These are phyloP conservation scores for Termitomyces sp. DNA, from an alignment of 768 basidiomycete genomes.

Conservation along the genomic window DNA sequence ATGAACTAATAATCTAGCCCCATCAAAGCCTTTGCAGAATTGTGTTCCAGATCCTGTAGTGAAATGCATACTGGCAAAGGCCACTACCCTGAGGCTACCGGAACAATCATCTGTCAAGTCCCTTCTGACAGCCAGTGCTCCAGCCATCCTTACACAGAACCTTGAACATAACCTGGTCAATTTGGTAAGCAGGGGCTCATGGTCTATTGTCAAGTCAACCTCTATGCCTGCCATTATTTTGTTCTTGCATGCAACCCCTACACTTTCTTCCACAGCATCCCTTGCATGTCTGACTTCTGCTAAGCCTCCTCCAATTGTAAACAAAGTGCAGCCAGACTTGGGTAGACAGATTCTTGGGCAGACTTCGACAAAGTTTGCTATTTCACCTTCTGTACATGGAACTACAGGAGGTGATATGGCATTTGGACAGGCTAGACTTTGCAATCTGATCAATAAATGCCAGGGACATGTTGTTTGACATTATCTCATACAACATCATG, in stretches of 20 bases:
- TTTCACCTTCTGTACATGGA: conserved; percentile 20
- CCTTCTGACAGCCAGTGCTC: conserved; percentile 1
- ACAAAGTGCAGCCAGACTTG: conserved; percentile 18
- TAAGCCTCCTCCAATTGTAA: conserved; percentile 26
- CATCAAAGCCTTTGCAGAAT: conserved; percentile 1
- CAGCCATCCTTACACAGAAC: conserved; percentile 7
- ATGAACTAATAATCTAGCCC: not conserved
- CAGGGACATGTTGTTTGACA: conserved; percentile 32
- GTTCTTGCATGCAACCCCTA: conserved; percentile 67
- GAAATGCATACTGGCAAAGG: not conserved
- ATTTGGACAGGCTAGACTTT: conserved; percentile 71
- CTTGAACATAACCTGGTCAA: conserved; percentile 11
- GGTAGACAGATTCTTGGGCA: conserved; percentile 1
- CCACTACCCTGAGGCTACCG: not conserved
- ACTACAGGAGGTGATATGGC: conserved; percentile 43
- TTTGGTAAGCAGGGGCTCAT: conserved; percentile 20
- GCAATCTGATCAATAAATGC: conserved; percentile 80
- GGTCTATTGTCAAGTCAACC: conserved; percentile 48
- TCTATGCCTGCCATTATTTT: conserved; percentile 66
- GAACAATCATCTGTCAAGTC: conserved; percentile 4
- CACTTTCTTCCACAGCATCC: conserved; percentile 71
- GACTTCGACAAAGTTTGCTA: conserved; percentile 11
- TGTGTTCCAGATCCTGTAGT: not conserved
- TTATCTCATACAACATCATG: not conserved
- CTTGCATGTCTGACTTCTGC: conserved; percentile 45